Evolutionary conservation across 306 rosid species (phyloP), one percentile per base, ranked within the genome.

Genomic region (Pyrus pyrifolia): DNA sequence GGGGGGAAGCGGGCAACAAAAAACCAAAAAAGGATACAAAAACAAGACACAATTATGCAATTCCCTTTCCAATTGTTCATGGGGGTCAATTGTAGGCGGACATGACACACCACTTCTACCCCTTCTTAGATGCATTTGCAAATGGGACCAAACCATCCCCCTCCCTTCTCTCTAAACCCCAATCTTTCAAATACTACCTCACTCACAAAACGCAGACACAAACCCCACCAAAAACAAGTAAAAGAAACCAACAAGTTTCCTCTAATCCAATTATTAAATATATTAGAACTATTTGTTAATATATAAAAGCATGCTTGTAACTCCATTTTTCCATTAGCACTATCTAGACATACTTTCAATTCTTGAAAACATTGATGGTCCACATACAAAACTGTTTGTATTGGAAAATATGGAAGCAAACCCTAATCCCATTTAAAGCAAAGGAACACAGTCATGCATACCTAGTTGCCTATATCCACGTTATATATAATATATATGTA

Each of bases 61-160:
- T 67, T 81, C 78, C 68, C 83, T 82, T 85, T 91, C 82, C 78
- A 83, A 86, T 85, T 89, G 87, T 86, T 85, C 91, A 84, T 84
- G 84, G 85, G 86, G 88, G 73, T 87, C 84, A 87, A 89, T 84
- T 63, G 33, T n/a, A 23, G 82, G 87, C 90, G 80, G 93, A 86
- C 91, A 91, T 78, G 83, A 77, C 91, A 87, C 87, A 78, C 90
- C 83, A 78, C 83, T 80, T 81, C 80, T 82, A 88, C 79, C 81
- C 74, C 81, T 79, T 82, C 91, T 86, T 87, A 91, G 90, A 79
- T 87, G 90, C 87, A 84, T 92, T 91, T 88, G 85, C 83, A 73
- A 83, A 80, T 86, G 90, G 63, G 27, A 58, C 63, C 63, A 60
- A 60, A 6, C 23, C 4, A 52, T 49, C 75, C 69, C 73, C 75